Evolutionary conservation across 2,329 filamentous ascomycete species (phyloP).

Genomic region (Harringtonia aguacate): DNA sequence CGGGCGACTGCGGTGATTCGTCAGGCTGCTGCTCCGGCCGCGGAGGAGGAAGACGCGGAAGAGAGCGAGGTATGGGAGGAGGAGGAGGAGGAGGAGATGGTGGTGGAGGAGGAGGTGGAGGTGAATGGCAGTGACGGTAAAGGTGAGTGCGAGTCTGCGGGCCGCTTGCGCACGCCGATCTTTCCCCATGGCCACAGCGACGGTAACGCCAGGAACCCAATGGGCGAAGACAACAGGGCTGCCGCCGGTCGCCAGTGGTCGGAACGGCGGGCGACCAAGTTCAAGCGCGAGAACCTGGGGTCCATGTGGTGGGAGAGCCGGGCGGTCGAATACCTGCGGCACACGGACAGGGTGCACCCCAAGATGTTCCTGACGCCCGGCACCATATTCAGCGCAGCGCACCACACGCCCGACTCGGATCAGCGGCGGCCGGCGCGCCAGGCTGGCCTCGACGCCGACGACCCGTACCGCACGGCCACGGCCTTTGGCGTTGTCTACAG

Average conservation of each 20-base stretch:
- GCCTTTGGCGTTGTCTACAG: conserved; percentile 15
- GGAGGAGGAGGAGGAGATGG: too few relatives aligned
- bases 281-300: background rate
- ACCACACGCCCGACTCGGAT: conserved; percentile 3
- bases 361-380: background rate
- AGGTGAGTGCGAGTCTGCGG: too few relatives aligned
- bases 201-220: too few relatives aligned
- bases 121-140: too few relatives aligned
- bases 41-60: too few relatives aligned
- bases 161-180: too few relatives aligned
- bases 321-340: background rate
- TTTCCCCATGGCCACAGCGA: too few relatives aligned
- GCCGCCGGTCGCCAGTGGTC: background rate
- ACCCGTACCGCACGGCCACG: conserved; percentile 15
- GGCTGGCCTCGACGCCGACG: conserved; percentile 1
- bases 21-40: too few relatives aligned
- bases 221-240: too few relatives aligned
- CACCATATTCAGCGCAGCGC: conserved; percentile 3
- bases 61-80: too few relatives aligned
- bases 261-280: background rate
- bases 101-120: too few relatives aligned
- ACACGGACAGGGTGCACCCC: background rate
- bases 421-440: background rate
- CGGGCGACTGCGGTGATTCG: too few relatives aligned
- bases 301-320: background rate